phyloP scores from a whole-genome alignment of 768 basidiomycete species.

The Boletus tylopilopsis region DNA sequence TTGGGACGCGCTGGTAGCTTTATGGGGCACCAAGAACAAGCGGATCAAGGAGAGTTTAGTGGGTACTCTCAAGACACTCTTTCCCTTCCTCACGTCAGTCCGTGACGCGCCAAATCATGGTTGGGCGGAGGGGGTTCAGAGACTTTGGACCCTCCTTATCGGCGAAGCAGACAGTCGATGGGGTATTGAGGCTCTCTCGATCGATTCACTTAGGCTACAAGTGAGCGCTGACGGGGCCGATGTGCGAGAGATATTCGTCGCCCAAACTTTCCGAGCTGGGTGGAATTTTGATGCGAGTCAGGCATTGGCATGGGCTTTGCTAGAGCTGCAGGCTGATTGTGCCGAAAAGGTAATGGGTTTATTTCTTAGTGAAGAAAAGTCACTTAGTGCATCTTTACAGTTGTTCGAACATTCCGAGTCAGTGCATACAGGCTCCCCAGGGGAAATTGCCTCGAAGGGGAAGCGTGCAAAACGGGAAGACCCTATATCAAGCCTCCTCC shows the following conservation, averaged over 20 bases:
- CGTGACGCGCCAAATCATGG: constrained; percentile 32
- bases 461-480: constrained; percentile 58
- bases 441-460: constrained; percentile 28
- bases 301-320: constrained; percentile 72
- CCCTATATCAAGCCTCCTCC: constrained; percentile 55
- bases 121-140: constrained; percentile 46
- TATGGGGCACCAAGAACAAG: constrained; percentile 81
- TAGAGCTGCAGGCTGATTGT: constrained; percentile 81
- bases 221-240: constrained; percentile 16
- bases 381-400: constrained; percentile 33
- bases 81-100: constrained; percentile 62
- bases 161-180: constrained; percentile 62
- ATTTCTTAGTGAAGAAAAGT: not conserved
- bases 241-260: constrained; percentile 47
- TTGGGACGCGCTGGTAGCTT: constrained; percentile 59
- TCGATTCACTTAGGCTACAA: constrained; percentile 64
- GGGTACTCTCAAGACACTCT: constrained; percentile 63
- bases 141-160: constrained; percentile 53
- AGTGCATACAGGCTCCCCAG: constrained; percentile 36
- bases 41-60: constrained; percentile 76
- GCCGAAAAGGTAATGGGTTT: constrained; percentile 51
- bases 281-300: constrained; percentile 66
- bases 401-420: constrained; percentile 64
- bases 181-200: constrained; percentile 60
- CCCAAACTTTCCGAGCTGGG: constrained; percentile 68